Evolutionary conservation across 2,329 filamentous ascomycete species (phyloP).

Genomic region (Xylaria multiplex): DNA sequence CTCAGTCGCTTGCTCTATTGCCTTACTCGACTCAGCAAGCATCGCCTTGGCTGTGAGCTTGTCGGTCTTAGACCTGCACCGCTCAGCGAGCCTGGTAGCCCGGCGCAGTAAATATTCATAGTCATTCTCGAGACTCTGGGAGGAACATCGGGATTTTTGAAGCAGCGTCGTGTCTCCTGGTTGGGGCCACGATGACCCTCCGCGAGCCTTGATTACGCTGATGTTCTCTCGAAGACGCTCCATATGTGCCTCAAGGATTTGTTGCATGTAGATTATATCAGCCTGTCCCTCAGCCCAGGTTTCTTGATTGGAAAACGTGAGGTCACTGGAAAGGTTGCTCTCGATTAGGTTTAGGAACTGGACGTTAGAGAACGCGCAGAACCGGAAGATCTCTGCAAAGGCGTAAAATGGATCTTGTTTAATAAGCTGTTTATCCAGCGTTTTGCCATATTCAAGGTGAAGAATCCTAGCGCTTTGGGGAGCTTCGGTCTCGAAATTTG

Average conservation of each 20-base stretch:
- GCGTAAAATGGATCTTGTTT: neutral
- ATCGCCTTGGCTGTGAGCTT: neutral
- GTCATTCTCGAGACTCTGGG: neutral
- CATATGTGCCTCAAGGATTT: neutral
- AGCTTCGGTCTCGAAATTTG: neutral
- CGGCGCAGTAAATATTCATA: neutral
- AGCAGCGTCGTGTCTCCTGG: neutral
- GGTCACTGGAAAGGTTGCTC: neutral
- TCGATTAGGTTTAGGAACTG: neutral
- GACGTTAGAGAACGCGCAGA: neutral
- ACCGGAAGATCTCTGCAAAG: neutral
- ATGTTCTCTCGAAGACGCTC: neutral
- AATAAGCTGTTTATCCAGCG: neutral
- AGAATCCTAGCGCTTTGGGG: neutral
- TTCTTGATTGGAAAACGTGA: neutral
- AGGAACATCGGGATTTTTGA: neutral
- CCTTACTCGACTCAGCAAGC: neutral
- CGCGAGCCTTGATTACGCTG: neutral
- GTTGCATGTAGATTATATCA: neutral
- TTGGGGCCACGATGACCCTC: neutral
- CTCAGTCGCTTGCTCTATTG: neutral
- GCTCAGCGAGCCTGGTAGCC: neutral
- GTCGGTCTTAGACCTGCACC: neutral
- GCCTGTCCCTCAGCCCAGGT: neutral
- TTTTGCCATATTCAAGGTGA: neutral